Conservation (phyloP, 768 basidiomycete genomes). For the Trametes coccinea region DNA sequence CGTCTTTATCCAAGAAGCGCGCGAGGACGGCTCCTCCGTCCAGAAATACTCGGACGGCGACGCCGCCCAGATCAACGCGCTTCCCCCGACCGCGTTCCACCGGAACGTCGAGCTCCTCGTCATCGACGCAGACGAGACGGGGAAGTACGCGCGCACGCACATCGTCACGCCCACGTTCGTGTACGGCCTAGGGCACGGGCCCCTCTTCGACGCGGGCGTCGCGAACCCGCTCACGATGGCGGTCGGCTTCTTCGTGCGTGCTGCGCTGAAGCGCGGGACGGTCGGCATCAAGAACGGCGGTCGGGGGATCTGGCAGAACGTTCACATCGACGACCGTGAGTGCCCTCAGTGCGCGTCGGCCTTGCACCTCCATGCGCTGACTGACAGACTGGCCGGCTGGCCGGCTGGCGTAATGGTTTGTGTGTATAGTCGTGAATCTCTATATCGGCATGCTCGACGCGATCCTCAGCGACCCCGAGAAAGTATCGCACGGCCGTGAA, state of each 20-base stretch:
- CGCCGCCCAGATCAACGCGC: conserved; percentile 41
- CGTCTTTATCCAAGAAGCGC: conserved; percentile 40
- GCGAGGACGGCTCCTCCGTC: conserved; percentile 39
- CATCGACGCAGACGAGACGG: conserved; percentile 45
- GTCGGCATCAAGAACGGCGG: conserved; percentile 50
- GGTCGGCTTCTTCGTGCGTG: conserved; percentile 48
- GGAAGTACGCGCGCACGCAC: conserved; percentile 52
- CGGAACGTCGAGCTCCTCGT: conserved; percentile 50
- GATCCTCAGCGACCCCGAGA: conserved; percentile 24
- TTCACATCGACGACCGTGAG: conserved; percentile 47
- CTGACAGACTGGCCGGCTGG: too few species aligned
- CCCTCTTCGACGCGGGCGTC: conserved; percentile 51
- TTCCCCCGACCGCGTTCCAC: conserved; percentile 47
- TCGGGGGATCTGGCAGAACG: too few species aligned
- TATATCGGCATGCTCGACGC: conserved; percentile 43
- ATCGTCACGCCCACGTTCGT: conserved; percentile 56
- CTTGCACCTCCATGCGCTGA: too few species aligned
- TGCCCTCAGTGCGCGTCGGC: too few species aligned
- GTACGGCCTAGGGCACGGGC: conserved; percentile 59
- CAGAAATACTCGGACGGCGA: conserved; percentile 56
- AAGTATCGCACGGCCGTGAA: conserved; percentile 33
- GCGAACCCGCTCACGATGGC: conserved; percentile 51
- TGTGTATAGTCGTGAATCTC: conserved; percentile 40
- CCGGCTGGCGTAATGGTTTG: too few species aligned
- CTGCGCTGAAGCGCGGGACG: conserved; percentile 43